phyloP scores from a whole-genome alignment of 371 early-diverging fungal genomes.

The Apophysomyces trapeziformis region DNA sequence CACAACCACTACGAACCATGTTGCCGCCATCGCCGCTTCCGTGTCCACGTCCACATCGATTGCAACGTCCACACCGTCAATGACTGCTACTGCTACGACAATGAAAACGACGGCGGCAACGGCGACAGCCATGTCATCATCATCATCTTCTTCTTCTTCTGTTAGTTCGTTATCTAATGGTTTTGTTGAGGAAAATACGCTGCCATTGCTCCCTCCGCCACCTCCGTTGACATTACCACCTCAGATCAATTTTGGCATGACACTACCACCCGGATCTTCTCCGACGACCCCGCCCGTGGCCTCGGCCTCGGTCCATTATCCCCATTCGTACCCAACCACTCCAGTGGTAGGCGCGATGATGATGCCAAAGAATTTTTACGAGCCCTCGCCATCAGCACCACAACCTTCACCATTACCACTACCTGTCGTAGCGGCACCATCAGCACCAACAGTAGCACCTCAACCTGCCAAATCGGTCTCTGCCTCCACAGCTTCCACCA shows the following conservation, averaged over 20 bases:
- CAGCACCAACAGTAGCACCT: neutral
- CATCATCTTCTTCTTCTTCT: neutral
- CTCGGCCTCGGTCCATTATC: constrained; percentile 12
- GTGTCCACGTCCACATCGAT: no score
- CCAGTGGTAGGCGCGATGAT: neutral
- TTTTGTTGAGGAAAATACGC: neutral
- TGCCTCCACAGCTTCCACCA: neutral
- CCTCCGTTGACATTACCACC: neutral
- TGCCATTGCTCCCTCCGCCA: neutral
- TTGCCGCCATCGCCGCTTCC: no score
- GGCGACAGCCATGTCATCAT: neutral
- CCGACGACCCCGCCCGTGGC: neutral
- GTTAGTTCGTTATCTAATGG: neutral
- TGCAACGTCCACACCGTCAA: no score
- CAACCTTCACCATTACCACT: neutral
- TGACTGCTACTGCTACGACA: no score
- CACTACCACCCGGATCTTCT: neutral
- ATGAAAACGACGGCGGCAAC: neutral
- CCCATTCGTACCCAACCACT: constrained; percentile 1
- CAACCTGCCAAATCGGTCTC: constrained; percentile 3
- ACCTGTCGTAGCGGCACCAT: no score
- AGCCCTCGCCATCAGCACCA: no score
- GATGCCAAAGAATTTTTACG: neutral
- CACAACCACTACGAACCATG: no score
- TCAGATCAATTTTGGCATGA: neutral